These are phyloP conservation scores for Jaenimonas drosophilae DNA, from an alignment of 208 protist genomes.

Conservation along the genomic window DNA sequence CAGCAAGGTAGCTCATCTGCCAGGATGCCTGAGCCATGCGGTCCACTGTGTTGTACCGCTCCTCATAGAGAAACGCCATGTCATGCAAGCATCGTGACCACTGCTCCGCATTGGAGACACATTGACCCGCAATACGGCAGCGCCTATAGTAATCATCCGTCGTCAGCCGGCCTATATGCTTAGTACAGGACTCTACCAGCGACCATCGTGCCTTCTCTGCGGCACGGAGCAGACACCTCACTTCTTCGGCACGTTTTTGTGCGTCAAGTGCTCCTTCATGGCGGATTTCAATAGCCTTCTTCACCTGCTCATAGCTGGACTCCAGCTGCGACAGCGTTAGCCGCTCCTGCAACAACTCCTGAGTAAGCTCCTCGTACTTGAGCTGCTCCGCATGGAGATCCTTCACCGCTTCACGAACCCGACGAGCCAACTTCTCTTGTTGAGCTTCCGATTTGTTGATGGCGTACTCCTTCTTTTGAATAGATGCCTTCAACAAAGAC, in stretches of 20 bases:
- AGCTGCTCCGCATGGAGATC: constrained; percentile 61
- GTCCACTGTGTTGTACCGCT: constrained; percentile 29
- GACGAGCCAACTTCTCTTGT: constrained; percentile 64
- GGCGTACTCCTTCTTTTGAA: constrained; percentile 17
- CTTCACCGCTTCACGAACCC: constrained; percentile 67
- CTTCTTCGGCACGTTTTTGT: constrained; percentile 7
- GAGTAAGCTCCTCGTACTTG: constrained; percentile 39
- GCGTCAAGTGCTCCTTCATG: constrained; percentile 18
- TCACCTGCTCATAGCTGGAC: constrained; percentile 43
- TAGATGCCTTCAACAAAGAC: constrained; percentile 14
- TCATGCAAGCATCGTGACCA: constrained; percentile 55
- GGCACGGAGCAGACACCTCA: constrained; percentile 19
- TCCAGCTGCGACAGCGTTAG: constrained; percentile 46
- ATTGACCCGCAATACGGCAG: constrained; percentile 31
- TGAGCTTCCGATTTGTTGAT: constrained; percentile 29
- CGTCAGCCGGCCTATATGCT: constrained; percentile 28
- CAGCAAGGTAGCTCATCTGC: constrained; percentile 62
- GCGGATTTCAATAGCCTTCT: constrained; percentile 15
- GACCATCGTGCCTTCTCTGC: constrained; percentile 19
- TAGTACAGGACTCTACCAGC: constrained; percentile 28
- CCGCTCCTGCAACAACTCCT: constrained; percentile 46
- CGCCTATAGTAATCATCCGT: constrained; percentile 47
- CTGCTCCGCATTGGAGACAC: constrained; percentile 24
- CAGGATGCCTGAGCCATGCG: constrained; percentile 21
- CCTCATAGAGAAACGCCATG: constrained; percentile 42